Evolutionary conservation across 116 monocot genomes (phyloP), one percentile per base, ranked within the genome.

Genomic region (Zostera marina): DNA sequence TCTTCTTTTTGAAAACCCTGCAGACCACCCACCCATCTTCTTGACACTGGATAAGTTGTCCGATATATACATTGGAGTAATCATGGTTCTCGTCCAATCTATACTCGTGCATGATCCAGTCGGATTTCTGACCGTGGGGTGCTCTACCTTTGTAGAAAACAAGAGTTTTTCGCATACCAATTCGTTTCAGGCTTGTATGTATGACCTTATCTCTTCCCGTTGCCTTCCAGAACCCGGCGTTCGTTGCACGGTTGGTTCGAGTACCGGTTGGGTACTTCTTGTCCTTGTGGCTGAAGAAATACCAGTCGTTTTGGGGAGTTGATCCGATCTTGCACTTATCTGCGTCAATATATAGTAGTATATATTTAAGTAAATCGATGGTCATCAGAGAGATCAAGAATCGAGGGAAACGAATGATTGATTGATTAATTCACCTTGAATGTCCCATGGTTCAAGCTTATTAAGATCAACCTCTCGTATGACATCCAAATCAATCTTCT

Each of bases 201-300:
- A 94, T 94, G n/a, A 70, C 75, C 58, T 94, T 94, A 66, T 94
- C 94, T 43, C 94, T 76, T 51, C 94, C 94, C 0, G 94, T 94
- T 8, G 94, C 94, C 47, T 94, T 94, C 94, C 94, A 94, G 59
- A 94, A 94, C 22, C 94, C 94, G 7, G 88, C 94, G 0, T 66
- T 63, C 1, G 94, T 94, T 3, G 94, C 94, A 9, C 94, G 52
- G 66, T 94, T 94, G 1, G 94, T 94, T 5, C 94, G 60, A 7
- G 77, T 94, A 14, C 94, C 94, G 0, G 94, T 88, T 3, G 94
- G 94, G 61, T 94, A 94, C 63, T 94, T 94, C 77, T 85, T 94
- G 72, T 94, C 94, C 69, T 94, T 94, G 58, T 88, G 94, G 74
- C 94, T 82, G 72, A 94, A 94, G 75, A 88, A 88, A 65, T 94